phyloP scores from a whole-genome alignment of 2,329 filamentous ascomycete species.

The Verticillium nubilum region DNA sequence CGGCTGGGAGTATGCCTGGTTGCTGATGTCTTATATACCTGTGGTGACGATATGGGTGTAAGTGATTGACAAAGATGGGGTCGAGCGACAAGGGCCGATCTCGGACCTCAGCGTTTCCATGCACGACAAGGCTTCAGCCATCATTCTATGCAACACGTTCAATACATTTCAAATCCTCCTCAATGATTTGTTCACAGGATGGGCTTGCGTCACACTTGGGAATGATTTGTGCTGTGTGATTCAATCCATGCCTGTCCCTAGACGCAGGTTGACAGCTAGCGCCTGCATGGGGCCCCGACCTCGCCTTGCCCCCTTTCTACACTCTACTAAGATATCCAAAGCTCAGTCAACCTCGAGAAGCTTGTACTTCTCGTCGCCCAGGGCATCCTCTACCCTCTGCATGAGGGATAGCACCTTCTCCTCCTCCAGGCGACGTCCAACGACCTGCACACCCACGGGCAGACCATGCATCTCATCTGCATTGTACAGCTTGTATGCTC shows the following conservation, averaged over 20 bases:
- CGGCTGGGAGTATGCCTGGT: background rate
- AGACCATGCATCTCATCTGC: conserved; percentile 78
- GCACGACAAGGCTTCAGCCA: background rate
- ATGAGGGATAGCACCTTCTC: conserved; percentile 83
- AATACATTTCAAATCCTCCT: background rate
- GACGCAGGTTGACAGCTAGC: background rate
- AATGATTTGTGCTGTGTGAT: background rate
- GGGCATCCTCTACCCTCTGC: conserved; percentile 69
- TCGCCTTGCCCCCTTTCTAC: background rate
- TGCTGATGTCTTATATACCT: background rate
- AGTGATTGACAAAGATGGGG: background rate
- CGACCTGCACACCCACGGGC: conserved; percentile 79
- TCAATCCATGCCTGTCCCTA: background rate
- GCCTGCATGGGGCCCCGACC: background rate
- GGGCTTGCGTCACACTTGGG: background rate
- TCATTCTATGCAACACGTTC: background rate
- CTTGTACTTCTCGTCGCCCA: conserved; percentile 53
- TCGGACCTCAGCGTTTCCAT: conserved; percentile 9
- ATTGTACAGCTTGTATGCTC: conserved; percentile 84
- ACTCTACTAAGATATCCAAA: background rate
- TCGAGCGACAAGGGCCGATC: conserved; percentile 6
- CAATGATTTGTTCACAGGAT: background rate
- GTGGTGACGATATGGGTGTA: background rate
- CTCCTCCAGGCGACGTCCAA: conserved; percentile 75
- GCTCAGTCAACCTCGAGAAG: conserved; percentile 41